Base-by-base conservation (phyloP, 371 early-diverging fungal genomes). In the Mucor piriformis region DNA sequence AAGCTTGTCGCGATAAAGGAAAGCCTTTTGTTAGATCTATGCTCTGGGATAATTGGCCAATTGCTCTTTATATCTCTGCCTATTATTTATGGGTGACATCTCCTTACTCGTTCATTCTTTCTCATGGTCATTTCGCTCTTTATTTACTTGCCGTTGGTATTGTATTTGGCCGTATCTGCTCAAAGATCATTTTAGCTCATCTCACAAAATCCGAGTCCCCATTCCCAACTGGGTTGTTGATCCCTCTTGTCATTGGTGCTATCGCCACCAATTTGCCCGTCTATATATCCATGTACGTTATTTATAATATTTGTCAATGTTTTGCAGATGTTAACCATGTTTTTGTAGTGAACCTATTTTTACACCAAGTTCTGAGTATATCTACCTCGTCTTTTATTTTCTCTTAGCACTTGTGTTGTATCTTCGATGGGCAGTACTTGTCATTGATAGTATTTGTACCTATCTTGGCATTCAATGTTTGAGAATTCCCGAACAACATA, bases 141-240 rank as follows among this genome's bases (percentile, higher is more conserved):
- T 92, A 87, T 60, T 74, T 86, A 21, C 55, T 89, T 20, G 86
- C 92, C 3, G 82, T 82, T 15, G 93, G 93, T 27, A 80, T 92
- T 58, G 91, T 87, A 2, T 93, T 95, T 84, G 95, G 94, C 23
- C 84, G 94, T 40, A 92, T 94, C 68, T 91, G 92, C 37, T 90
- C 93, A 64, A 90, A 92, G 65, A 92, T 95, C 59, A 94, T 95
- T 50, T 67, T 94, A 63, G 91, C 93, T 11, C 94, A 95, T 58
- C 81, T 95, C 25, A 92, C 92, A 25, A 90, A 91, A 70, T 81
- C 80, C 57, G 75, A 76, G 16, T 95, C 88, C 70, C 95, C 94
- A 32, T 77, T 78, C 55, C 92, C 84, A 69, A 91, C 92, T 23
- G 84, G 88, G 16, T 77, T 93, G 50, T 64, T 91, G 56, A 59